Base-by-base conservation (phyloP, 768 basidiomycete genomes). In the Lyophyllum atratum region DNA sequence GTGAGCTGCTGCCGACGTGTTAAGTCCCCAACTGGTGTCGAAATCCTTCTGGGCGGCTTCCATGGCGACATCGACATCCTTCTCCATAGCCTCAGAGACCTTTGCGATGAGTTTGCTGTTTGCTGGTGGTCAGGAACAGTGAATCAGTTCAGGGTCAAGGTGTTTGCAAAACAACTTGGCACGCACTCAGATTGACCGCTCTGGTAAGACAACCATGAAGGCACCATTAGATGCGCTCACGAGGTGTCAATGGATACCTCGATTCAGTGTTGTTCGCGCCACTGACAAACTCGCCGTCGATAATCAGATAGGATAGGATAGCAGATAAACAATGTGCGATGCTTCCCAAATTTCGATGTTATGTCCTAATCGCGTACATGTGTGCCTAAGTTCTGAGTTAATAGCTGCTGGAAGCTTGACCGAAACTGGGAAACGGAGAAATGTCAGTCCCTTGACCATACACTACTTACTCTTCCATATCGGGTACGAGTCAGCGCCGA, bases 31-130 rank as follows among this genome's bases (percentile, higher is more conserved):
- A 22, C 60, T 57, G 2, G 66, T 68, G 7, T 69, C 66, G 42
- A 63, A 59, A 4, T 69, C 67, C 46, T 64, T 67, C 3, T 85
- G 83, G 46, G 91, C 89, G 28, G 80, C 86, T 1, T 74, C 70
- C 50, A 93, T 92, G 1, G 92, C 92, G 44, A 64, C 62, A 70
- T 95, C 87, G 59, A 95, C 83, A 65, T 95, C 93, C 64, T 82
- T 79, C n/a, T 76, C 55, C 1, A 80, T 83, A 15, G 76, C 92
- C 68, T 85, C 85, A 2, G 82, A 69, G 59, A 92, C 72, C 42
- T 76, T 65, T 3, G 84, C 83, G 68, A 85, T 77, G 31, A 80
- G 57, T 64, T 89, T 79, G 40, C 88, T 92, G n/a, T 72, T 91
- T 0, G 89, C 80, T 89, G 53, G 45, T 89, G 53, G 45, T 29